phyloP scores from a whole-genome alignment of 495 filamentous ascomycete species.

The Aspergillus sclerotiicarbonarius region DNA sequence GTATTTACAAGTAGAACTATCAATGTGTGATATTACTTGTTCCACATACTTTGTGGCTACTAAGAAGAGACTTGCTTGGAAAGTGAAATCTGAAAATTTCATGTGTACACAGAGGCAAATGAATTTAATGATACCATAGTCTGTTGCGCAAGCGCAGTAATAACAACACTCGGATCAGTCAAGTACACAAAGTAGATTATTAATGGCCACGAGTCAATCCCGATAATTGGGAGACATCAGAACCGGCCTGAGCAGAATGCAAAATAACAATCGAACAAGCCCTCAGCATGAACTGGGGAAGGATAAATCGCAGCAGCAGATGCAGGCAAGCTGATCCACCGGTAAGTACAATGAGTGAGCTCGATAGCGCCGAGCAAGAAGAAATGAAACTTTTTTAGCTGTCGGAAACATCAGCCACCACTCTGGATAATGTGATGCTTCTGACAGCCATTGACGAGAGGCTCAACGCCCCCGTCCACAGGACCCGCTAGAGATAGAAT shows the following conservation, averaged over 20 bases:
- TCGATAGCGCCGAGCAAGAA: constrained; percentile 18
- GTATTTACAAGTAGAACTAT: no score
- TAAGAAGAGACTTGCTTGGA: no score
- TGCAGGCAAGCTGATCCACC: background rate
- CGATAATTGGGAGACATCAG: constrained; percentile 50
- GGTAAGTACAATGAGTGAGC: constrained; percentile 19
- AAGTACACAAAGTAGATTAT: constrained; percentile 20
- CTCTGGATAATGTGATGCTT: constrained; percentile 26
- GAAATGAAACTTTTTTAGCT: constrained; percentile 30
- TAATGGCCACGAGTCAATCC: constrained; percentile 57
- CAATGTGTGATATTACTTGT: no score
- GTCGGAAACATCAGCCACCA: constrained; percentile 25
- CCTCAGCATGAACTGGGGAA: constrained; percentile 20
- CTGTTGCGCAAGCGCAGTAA: constrained; percentile 15
- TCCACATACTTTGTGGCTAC: no score
- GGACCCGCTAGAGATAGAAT: constrained; percentile 17
- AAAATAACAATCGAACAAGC: constrained; percentile 20
- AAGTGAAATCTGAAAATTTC: no score
- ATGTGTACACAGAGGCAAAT: no score
- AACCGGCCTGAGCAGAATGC: constrained; percentile 41
- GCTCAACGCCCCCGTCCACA: constrained; percentile 37
- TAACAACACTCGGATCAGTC: constrained; percentile 12
- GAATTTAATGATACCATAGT: constrained; percentile 2
- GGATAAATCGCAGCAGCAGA: constrained; percentile 9
- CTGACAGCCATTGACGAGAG: constrained; percentile 27